Evolutionary conservation across 1,139 yeast species (phyloP), one percentile per base, ranked within the genome.

Genomic region (Wickerhamomyces sp.): DNA sequence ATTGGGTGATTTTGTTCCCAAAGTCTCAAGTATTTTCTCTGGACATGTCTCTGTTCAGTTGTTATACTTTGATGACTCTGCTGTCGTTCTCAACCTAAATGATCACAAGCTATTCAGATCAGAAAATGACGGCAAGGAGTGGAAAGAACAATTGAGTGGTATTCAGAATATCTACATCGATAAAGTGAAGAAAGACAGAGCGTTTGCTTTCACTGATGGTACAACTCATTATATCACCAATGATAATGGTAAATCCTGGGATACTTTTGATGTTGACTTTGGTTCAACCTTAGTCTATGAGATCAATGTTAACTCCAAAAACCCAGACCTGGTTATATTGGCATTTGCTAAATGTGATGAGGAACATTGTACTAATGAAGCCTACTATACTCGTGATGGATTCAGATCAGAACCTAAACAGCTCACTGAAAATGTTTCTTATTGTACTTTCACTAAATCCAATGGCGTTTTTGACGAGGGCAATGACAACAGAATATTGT

Each of bases 191-290:
- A 65, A 64, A 31, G 62, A 69, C 1, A 61, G 82, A 40, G 93
- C 84, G 0, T 75, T 80, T 58, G 80, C 76, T 1, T 62, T 79
- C 46, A 66, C 81, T 0, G 51, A 62, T 0, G 60, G 62, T n/a
- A 54, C 59, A 2, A 61, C 58, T 4, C 85, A 79, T 33, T 83
- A 64, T 53, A 66, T 72, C 27, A 78, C 93, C 7, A 63, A 59
- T 27, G 84, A 85, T 59, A 65, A 69, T 46, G 94, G 93, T 29
- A 63, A 68, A 36, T 58, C 74, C 1, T 86, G 93, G 93, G 51
- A 55, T 2, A 51, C 62, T 29, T 76, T 81, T 56, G 66, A 67
- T 7, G 48, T 58, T 36, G 43, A 69, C 62, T 15, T 48, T 39
- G 44, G 49, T 8, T 15, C 47, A 7, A 53, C 48, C 15, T 10